These are phyloP conservation scores for Eimeria falciformis DNA, from an alignment of 169 alveolate genomes.

Conservation along the genomic window DNA sequence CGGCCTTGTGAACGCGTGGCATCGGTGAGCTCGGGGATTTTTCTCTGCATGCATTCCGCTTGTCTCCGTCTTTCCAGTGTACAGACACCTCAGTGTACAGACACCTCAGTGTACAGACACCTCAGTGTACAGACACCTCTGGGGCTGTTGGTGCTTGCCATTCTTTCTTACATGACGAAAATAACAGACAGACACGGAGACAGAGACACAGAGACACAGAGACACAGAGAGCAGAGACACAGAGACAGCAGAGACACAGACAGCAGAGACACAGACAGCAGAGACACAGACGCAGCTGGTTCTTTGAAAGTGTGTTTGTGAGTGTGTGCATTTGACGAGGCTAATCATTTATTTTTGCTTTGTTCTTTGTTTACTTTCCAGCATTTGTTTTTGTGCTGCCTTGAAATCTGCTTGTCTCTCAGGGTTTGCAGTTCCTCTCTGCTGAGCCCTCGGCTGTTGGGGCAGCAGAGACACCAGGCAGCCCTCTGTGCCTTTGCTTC, in stretches of 20 bases:
- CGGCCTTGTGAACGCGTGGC: conserved; percentile 11
- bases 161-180: too few relatives aligned
- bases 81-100: too few relatives aligned
- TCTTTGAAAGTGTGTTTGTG: too few relatives aligned
- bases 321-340: too few relatives aligned
- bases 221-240: too few relatives aligned
- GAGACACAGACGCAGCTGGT: background rate
- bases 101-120: too few relatives aligned
- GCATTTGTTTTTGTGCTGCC: background rate
- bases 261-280: too few relatives aligned
- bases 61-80: background rate
- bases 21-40: background rate
- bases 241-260: too few relatives aligned
- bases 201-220: too few relatives aligned
- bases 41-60: background rate
- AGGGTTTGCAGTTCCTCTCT: conserved; percentile 20
- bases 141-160: background rate
- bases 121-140: too few relatives aligned
- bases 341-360: too few relatives aligned
- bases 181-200: too few relatives aligned
- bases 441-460: conserved; percentile 24
- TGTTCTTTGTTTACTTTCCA: background rate
- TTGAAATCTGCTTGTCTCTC: background rate
- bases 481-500: background rate
- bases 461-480: background rate